A percentile compares a stretch with the other conserved stretches of the same genome.
Evolutionary conservation across 139 green algal genomes (phyloP).

Genomic region (Yamagishiella unicocca): DNA sequence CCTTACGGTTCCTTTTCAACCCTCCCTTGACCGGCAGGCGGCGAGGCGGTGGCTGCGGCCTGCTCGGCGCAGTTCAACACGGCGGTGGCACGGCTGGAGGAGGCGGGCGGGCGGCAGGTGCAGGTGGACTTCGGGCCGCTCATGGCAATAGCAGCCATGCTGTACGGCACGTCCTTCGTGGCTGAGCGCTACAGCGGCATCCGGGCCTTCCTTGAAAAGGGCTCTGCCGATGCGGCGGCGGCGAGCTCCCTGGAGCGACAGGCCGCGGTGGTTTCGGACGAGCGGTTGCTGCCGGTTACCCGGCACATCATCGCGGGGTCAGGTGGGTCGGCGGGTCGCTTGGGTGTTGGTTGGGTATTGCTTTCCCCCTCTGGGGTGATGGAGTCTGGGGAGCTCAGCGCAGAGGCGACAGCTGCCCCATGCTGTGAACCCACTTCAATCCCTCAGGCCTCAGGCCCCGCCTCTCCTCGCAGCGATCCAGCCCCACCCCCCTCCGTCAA

Average conservation of each 20-base stretch:
- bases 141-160: constrained; percentile 66
- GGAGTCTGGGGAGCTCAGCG: no score
- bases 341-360: no score
- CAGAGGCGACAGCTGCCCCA: no score
- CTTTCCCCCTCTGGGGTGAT: no score
- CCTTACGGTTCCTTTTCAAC: no score
- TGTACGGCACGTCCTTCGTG: constrained; percentile 86
- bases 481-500: no score
- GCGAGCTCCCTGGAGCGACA: not conserved
- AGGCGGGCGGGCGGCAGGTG: constrained; percentile 65
- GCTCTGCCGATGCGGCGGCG: not conserved
- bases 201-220: constrained; percentile 72
- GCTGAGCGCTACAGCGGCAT: constrained; percentile 84
- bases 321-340: constrained; percentile 48
- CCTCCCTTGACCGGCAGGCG: constrained; percentile 63
- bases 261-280: constrained; percentile 58
- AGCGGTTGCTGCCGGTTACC: constrained; percentile 77
- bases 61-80: constrained; percentile 59
- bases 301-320: constrained; percentile 73
- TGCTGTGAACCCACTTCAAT: no score
- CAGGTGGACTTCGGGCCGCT: constrained; percentile 80
- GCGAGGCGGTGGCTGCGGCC: constrained; percentile 7
- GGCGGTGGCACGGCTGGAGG: constrained; percentile 61
- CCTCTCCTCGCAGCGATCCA: no score
- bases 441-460: no score